Evolutionary conservation across 768 basidiomycete genomes (phyloP).

Genomic region (Rhodosporidiobolus sp.): DNA sequence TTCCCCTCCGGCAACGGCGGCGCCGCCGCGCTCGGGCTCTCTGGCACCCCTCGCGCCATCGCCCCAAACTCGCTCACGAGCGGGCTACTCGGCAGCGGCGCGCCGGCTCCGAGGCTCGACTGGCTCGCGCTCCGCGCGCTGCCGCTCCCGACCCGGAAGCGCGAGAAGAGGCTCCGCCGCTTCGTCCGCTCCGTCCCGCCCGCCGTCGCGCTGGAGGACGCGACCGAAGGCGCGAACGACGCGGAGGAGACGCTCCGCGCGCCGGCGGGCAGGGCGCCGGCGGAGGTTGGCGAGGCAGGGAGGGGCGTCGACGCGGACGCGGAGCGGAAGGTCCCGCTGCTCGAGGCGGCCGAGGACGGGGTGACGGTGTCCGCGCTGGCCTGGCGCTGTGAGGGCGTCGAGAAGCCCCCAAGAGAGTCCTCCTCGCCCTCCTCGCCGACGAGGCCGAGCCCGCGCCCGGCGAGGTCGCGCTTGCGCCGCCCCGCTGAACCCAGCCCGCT

Average conservation of each 20-base stretch:
- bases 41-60: background rate
- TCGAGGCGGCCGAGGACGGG: background rate
- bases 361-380: background rate
- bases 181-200: background rate
- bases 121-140: too few relatives aligned
- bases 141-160: background rate
- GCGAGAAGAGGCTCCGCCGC: background rate
- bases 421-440: slow-evolving; percentile 1
- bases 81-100: background rate
- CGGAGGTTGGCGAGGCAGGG: background rate
- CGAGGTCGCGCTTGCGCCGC: background rate
- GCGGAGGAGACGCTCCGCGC: background rate
- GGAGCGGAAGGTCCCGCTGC: background rate
- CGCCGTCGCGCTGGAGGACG: background rate
- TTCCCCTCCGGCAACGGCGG: background rate
- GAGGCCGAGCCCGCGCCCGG: background rate
- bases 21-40: background rate
- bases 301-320: background rate
- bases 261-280: background rate
- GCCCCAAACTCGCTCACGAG: background rate
- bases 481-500: background rate
- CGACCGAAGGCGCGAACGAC: background rate
- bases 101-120: too few relatives aligned
- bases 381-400: background rate
- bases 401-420: background rate